These are phyloP conservation scores for Chenopodium quinoa DNA, from an alignment of 148 eudicot genomes.

Conservation along the genomic window DNA sequence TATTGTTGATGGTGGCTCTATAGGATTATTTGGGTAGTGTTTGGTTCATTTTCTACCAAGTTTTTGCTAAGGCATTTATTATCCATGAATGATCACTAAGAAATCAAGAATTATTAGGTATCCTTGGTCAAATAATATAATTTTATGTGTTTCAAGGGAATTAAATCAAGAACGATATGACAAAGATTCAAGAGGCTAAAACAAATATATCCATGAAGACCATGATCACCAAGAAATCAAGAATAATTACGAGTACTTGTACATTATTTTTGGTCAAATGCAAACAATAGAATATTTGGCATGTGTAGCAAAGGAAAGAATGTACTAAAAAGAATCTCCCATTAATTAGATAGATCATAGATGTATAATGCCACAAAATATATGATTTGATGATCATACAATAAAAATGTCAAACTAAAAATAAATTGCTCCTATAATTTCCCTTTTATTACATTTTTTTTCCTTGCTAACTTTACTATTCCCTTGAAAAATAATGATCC, in stretches of 20 bases:
- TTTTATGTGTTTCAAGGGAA: too few relatives aligned
- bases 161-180: background rate
- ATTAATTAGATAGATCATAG: background rate
- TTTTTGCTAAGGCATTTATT: too few relatives aligned
- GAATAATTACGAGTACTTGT: background rate
- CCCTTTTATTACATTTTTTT: background rate
- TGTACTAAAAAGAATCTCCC: too few relatives aligned
- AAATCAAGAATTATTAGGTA: too few relatives aligned
- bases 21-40: too few relatives aligned
- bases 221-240: background rate
- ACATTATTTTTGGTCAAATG: background rate
- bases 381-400: background rate
- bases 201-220: background rate
- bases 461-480: background rate
- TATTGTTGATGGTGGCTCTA: too few relatives aligned
- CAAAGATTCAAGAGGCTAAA: background rate
- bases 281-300: background rate
- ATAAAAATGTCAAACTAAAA: background rate
- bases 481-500: conserved; percentile 60
- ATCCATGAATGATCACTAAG: too few relatives aligned
- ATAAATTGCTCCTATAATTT: background rate
- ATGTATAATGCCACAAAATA: background rate
- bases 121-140: too few relatives aligned
- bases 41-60: too few relatives aligned
- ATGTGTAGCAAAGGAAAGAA: background rate